A percentile compares a stretch with the other conserved stretches of the same genome.
Conservation (phyloP, 2,329 filamentous ascomycete species). For the Aspergillus sojae region DNA sequence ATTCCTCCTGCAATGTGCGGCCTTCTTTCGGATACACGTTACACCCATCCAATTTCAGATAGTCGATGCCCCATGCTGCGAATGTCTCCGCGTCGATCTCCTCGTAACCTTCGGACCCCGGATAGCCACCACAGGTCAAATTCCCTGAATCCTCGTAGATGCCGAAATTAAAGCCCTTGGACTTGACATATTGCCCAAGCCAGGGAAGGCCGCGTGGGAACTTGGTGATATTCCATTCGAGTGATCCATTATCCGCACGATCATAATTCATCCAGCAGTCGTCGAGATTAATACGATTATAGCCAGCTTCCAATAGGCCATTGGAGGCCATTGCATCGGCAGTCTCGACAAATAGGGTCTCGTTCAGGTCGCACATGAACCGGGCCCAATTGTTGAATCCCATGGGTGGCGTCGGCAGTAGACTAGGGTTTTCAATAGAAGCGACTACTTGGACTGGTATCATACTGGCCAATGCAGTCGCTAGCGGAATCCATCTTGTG, state of each 20-base stretch:
- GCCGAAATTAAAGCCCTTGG: slow-evolving; percentile 47
- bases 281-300: slow-evolving; percentile 49
- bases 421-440: slow-evolving; percentile 20
- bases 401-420: slow-evolving; percentile 51
- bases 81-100: slow-evolving; percentile 45
- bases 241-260: slow-evolving; percentile 40
- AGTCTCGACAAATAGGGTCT: slow-evolving; percentile 52
- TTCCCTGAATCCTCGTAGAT: slow-evolving; percentile 52
- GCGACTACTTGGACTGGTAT: slow-evolving; percentile 10
- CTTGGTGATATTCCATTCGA: slow-evolving; percentile 45
- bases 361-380: slow-evolving; percentile 52
- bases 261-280: slow-evolving; percentile 48
- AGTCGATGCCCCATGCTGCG: slow-evolving; percentile 45
- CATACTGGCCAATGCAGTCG: not conserved
- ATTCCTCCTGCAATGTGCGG: slow-evolving; percentile 27
- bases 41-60: slow-evolving; percentile 55
- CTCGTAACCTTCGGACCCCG: slow-evolving; percentile 47
- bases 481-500: not conserved
- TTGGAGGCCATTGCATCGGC: slow-evolving; percentile 49
- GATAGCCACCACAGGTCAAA: slow-evolving; percentile 48
- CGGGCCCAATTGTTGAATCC: slow-evolving; percentile 57
- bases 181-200: slow-evolving; percentile 44
- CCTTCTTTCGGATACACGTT: slow-evolving; percentile 33
- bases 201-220: slow-evolving; percentile 50
- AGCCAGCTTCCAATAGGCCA: slow-evolving; percentile 45